Evolutionary conservation across 768 basidiomycete genomes (phyloP).

Genomic region (Leccinellum luteum): DNA sequence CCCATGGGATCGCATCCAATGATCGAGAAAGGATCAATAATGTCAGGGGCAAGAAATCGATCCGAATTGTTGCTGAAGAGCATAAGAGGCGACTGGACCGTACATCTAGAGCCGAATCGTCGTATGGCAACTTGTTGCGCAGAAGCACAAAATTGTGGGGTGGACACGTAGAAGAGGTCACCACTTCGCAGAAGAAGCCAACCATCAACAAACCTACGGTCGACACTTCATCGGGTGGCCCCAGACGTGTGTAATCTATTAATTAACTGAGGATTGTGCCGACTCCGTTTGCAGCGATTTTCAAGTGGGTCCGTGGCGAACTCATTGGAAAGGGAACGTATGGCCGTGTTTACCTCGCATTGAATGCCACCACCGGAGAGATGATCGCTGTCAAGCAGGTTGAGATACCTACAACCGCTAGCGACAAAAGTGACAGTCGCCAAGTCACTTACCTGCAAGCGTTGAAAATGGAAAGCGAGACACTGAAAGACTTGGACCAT

Average conservation of each 20-base stretch:
- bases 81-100: constrained; percentile 76
- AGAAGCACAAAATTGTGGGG: constrained; percentile 97
- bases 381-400: constrained; percentile 99
- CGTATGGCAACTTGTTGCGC: constrained; percentile 55
- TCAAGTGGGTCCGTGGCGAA: constrained; percentile 98
- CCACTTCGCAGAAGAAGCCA: constrained; percentile 61
- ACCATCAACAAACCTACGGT: constrained; percentile 42
- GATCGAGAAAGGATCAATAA: constrained; percentile 40
- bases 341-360: constrained; percentile 91
- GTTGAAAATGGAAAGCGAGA: constrained; percentile 92
- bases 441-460: constrained; percentile 87
- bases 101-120: constrained; percentile 56
- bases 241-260: constrained; percentile 56
- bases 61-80: constrained; percentile 88
- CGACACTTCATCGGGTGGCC: constrained; percentile 61
- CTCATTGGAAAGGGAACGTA: constrained; percentile 97
- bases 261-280: constrained; percentile 15
- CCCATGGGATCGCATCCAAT: constrained; percentile 37
- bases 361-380: constrained; percentile 95
- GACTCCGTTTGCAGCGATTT: constrained; percentile 56
- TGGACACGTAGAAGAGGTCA: constrained; percentile 89
- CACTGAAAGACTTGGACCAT: constrained; percentile 94
- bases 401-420: constrained; percentile 87
- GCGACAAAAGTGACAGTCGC: constrained; percentile 86
- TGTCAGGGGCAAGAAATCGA: constrained; percentile 80